phyloP scores from a whole-genome alignment of 768 basidiomycete species.

The Termitomyces sp. region DNA sequence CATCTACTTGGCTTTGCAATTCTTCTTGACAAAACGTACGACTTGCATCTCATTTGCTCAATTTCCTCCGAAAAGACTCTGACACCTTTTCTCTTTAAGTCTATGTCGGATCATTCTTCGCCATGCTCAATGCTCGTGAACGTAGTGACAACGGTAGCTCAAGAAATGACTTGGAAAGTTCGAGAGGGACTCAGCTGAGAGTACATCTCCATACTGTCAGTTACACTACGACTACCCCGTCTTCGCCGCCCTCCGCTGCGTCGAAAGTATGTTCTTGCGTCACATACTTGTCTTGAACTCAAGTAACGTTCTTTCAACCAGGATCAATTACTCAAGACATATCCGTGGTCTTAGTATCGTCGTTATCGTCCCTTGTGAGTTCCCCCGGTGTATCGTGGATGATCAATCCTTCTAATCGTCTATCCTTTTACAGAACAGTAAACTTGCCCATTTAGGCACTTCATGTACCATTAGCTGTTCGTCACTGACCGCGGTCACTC shows the following conservation, averaged over 20 bases:
- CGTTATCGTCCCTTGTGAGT: not conserved
- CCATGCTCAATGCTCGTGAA: slow-evolving; percentile 41
- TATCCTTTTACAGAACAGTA: not conserved
- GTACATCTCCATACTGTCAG: slow-evolving; percentile 12
- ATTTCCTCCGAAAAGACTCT: not conserved
- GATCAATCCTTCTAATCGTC: not conserved
- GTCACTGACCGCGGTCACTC: not conserved
- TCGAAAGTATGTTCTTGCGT: not conserved
- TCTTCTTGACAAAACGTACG: slow-evolving; percentile 40
- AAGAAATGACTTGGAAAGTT: slow-evolving; percentile 10
- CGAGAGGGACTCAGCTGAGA: slow-evolving; percentile 6
- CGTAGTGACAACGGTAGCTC: slow-evolving; percentile 10
- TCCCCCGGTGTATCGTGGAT: not conserved
- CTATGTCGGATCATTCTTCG: slow-evolving; percentile 43
- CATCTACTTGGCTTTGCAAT: slow-evolving; percentile 37
- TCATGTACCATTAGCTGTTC: not conserved
- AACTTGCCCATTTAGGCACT: not conserved
- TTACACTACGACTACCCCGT: not conserved
- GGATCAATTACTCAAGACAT: not conserved
- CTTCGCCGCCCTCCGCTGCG: not conserved
- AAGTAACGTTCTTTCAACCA: not conserved
- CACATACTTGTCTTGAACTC: not conserved
- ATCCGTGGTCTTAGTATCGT: not conserved
- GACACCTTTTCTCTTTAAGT: slow-evolving; percentile 23
- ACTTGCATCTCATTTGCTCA: slow-evolving; percentile 8